Percentiles rank a stretch among this genome's conserved stretches.
phyloP scores from a whole-genome alignment of 2,329 filamentous ascomycete genomes.

The Aspergillus quadricinctus region DNA sequence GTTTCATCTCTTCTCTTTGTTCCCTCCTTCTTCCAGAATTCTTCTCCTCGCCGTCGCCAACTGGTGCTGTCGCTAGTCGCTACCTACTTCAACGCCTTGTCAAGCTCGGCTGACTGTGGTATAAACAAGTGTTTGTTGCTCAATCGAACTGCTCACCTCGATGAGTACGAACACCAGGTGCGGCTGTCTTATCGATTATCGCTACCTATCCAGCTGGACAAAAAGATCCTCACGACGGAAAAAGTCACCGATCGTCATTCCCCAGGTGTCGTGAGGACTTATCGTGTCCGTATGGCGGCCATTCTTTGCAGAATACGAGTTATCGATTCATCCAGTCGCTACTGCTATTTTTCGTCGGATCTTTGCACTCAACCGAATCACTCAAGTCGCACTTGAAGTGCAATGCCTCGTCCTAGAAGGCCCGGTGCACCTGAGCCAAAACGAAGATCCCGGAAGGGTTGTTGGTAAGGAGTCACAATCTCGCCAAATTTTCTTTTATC shows the following conservation, averaged over 20 bases:
- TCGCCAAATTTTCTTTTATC: background rate
- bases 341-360: constrained; percentile 9
- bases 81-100: constrained; percentile 1
- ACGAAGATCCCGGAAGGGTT: constrained; percentile 63
- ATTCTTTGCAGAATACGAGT: constrained; percentile 15
- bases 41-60: background rate
- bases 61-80: background rate
- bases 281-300: constrained; percentile 24
- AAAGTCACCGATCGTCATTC: constrained; percentile 12
- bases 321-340: constrained; percentile 15
- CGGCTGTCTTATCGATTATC: constrained; percentile 35
- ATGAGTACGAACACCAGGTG: constrained; percentile 32
- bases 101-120: background rate
- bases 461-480: constrained; percentile 50
- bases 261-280: constrained; percentile 8
- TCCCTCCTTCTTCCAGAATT: background rate
- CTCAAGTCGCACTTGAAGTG: constrained; percentile 14
- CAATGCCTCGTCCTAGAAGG: constrained; percentile 63
- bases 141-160: constrained; percentile 26
- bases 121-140: constrained; percentile 3
- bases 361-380: constrained; percentile 12
- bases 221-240: constrained; percentile 25
- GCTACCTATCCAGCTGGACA: constrained; percentile 32
- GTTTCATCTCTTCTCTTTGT: background rate
- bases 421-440: constrained; percentile 61